Evolutionary conservation across 768 basidiomycete genomes (phyloP).

Genomic region (Lactarius evosmus): DNA sequence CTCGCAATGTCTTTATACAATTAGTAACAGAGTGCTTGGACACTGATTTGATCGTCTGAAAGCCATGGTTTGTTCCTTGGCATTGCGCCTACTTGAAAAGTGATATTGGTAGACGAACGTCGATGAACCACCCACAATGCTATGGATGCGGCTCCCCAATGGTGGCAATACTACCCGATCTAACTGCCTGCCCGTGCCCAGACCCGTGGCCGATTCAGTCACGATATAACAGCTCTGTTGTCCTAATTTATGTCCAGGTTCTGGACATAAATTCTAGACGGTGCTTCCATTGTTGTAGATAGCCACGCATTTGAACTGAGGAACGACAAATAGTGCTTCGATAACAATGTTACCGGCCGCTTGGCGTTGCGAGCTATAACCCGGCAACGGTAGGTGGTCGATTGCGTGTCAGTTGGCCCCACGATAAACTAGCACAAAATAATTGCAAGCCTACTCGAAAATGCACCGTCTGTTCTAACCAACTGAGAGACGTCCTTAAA

Average conservation of each 20-base stretch:
- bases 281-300: neutral
- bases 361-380: neutral
- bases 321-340: no score
- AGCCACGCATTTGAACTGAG: neutral
- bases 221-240: neutral
- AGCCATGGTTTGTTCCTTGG: neutral
- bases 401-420: neutral
- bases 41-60: neutral
- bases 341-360: no score
- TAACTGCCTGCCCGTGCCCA: neutral
- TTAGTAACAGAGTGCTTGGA: conserved; percentile 1
- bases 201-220: neutral
- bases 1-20: conserved; percentile 10
- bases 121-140: no score
- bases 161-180: neutral
- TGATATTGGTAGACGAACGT: no score
- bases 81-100: neutral
- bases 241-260: neutral
- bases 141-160: neutral
- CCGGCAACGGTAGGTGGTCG: neutral
- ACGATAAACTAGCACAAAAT: neutral
- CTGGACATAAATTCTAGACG: neutral
- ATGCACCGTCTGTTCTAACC: neutral
- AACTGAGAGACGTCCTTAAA: neutral
- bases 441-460: no score